Base-by-base conservation (phyloP, 2,329 filamentous ascomycete species). In the Rachicladosporium sp. region DNA sequence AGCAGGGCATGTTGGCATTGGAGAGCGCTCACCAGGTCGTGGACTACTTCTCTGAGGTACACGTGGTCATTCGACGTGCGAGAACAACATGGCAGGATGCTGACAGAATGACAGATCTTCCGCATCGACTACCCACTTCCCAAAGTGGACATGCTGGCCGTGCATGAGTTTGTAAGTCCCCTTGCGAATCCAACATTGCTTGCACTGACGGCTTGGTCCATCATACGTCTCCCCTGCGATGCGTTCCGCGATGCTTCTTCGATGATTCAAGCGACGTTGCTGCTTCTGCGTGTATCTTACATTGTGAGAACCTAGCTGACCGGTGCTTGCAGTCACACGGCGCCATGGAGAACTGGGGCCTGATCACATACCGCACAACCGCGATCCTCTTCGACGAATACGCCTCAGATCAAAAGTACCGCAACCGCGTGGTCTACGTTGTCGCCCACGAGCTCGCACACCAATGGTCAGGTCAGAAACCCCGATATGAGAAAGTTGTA, bases 361-460 rank as follows among this genome's bases (percentile, higher is more conserved):
- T 98, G 39, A 86, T 98, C 43, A 96, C 91, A 27, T 98, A 96
- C 66, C 54, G 58, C 49, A 93, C 89, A 8, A 96, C 89, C 8
- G 88, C 91, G 37, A 82, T 98, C 21, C 73, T 98, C n/a, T 98
- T 91, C 56, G 89, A 98, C 54, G 86, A 93, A 60, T 79, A 86
- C 58, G 83, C 81, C 36, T 95, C 89, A 0, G 89, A 95, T 58
- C 78, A 84, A 32, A 78, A 80, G 48, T 95, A 89, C 67, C 88
- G 87, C 63, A 95, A 94, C 61, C 76, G 88, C 31, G 82, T 98
- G 47, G 91, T 91, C 27, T 96, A 98, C 55, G 88, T 96, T 41
- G 88, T 96, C 37, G 89, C 91, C n/a, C 91, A 98, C 63, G 91
- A 98, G 62, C 72, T 98, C 46, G 91, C 88, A 41, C 87, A 94